Conservation (phyloP, 768 basidiomycete species). For the Lepiota venenata region DNA sequence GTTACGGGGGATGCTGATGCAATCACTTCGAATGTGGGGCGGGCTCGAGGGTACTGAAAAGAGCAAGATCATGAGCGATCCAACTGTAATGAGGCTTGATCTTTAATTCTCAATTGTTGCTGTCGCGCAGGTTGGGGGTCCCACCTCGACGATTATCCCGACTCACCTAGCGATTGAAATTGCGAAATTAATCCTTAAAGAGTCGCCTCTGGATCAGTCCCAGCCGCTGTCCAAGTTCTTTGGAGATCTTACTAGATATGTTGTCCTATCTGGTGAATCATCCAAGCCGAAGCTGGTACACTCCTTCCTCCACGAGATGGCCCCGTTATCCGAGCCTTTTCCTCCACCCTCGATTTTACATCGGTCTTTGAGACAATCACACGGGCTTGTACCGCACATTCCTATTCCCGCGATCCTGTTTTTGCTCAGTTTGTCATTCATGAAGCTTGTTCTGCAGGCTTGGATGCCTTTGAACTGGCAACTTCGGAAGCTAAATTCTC, state of each 20-base stretch:
- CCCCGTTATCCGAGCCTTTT: constrained; percentile 51
- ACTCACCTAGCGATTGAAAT: constrained; percentile 51
- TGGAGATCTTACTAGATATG: constrained; percentile 43
- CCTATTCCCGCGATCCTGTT: constrained; percentile 46
- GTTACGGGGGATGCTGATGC: constrained; percentile 25
- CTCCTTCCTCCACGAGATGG: constrained; percentile 50
- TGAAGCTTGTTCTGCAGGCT: constrained; percentile 41
- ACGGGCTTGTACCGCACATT: constrained; percentile 38
- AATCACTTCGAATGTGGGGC: constrained; percentile 21
- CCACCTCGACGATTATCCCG: constrained; percentile 31
- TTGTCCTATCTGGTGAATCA: constrained; percentile 44
- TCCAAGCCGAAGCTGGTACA: constrained; percentile 47
- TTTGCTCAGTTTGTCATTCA: constrained; percentile 47
- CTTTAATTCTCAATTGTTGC: constrained; percentile 53
- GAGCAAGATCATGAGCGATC: constrained; percentile 49
- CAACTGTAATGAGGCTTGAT: constrained; percentile 58
- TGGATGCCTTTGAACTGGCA: constrained; percentile 45
- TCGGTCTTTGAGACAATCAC: constrained; percentile 51
- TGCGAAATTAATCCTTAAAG: constrained; percentile 53
- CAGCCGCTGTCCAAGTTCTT: constrained; percentile 49
- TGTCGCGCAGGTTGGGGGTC: constrained; percentile 50
- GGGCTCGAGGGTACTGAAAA: constrained; percentile 37
- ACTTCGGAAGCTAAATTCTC: constrained; percentile 38
- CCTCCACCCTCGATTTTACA: constrained; percentile 51
- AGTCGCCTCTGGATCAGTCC: constrained; percentile 34